These are phyloP conservation scores for Hondaea fermentalgiana DNA, from an alignment of 108 stramenopile species.

Conservation along the genomic window DNA sequence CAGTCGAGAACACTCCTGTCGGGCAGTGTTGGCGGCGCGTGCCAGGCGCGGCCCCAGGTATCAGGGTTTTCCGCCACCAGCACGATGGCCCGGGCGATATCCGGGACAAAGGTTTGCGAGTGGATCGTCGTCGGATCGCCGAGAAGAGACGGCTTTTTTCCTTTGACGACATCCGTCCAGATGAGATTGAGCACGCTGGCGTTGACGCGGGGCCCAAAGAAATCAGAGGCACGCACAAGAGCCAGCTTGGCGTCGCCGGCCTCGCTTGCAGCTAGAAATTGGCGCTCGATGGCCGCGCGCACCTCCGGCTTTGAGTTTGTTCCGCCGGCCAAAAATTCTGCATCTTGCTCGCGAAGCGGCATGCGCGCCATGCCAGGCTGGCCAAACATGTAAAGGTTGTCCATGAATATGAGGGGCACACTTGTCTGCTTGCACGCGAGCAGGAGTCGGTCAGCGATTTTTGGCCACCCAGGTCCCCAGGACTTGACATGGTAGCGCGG, in stretches of 20 bases:
- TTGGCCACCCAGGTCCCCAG: not conserved
- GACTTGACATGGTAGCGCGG: not conserved
- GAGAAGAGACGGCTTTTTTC: not conserved
- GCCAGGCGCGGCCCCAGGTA: not conserved
- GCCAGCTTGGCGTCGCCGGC: not conserved
- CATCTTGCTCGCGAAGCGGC: not conserved
- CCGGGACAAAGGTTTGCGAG: not conserved
- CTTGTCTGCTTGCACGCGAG: not conserved
- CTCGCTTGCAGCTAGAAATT: not conserved
- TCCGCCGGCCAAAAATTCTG: not conserved
- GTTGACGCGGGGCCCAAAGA: not conserved
- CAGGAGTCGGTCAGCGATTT: not conserved
- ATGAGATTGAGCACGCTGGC: not conserved
- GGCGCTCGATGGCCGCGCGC: not conserved
- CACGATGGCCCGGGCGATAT: not conserved
- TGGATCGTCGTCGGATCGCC: not conserved
- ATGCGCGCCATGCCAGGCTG: not conserved
- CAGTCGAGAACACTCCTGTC: not conserved
- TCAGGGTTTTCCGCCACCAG: not conserved
- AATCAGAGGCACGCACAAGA: not conserved
- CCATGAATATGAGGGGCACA: not conserved
- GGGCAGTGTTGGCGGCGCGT: not conserved
- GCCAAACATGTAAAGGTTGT: not conserved
- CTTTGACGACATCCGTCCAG: not conserved
- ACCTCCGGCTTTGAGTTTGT: not conserved